Base-by-base conservation (phyloP, 495 filamentous ascomycete species). In the Aspergillus homomorphus region DNA sequence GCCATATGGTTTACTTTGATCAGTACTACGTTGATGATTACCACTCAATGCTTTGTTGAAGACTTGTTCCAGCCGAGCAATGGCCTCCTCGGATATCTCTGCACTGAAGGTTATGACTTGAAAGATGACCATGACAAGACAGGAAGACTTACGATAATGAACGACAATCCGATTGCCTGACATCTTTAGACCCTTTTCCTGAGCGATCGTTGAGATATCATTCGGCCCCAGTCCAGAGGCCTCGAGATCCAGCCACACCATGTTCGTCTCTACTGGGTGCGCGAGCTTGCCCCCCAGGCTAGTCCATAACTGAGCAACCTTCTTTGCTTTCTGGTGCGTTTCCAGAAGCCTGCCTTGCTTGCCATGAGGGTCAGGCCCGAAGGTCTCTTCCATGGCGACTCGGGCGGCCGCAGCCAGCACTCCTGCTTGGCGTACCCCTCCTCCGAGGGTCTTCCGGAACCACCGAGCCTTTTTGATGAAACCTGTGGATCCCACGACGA, bases 241-340 rank as follows among this genome's bases (percentile, higher is more conserved):
- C 22, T 86, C 83, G 26, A 96, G 71, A 72, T 96, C 89, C 56
- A 96, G 62, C 93, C 92, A 98, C 16, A 95, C 84, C 88, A 96
- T 96, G 70, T 98, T 96, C 43, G 92, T 96, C 63, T 96, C 87
- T 3, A 76, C 68, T 2, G 72, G 70, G 23, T 69, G 59, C 26
- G 66, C 56, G 44, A 83, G 56, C 61, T 75, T 77, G 26, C 80
- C 80, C 7, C 80, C 80, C 15, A 86, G 70, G 6, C 67, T 71
- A 3, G 72, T 81, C 89, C 89, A 92, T 57, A 82, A 71, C 23
- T 77, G 70, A 20, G 81, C 87, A 22, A 96, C 73, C 44, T 73
- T 72, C 71, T 84, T 85, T 1, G 92, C 90, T 33, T 77, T 83
- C 24, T 61, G 66, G 72, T 96, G 89, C 5, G 80, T 82, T 28